Evolutionary conservation across 169 alveolate genomes (phyloP), one percentile per base, ranked within the genome.

Genomic region (Babesia sp.): DNA sequence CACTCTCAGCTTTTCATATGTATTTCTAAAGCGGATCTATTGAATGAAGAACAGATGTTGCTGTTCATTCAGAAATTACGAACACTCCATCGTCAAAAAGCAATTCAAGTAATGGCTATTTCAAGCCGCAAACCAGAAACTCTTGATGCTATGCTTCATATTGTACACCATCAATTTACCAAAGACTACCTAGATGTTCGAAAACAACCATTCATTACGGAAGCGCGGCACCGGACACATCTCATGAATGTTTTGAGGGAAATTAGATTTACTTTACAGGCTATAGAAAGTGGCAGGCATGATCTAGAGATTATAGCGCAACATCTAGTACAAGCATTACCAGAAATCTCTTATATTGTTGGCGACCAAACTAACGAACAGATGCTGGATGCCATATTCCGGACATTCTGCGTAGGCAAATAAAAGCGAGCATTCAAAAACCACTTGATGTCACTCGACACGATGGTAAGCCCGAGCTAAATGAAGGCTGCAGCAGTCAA

Each of bases 291-390:
- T 31, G 42, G 37, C 36, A 54, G 12, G 41, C 46, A 33, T 3
- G 78, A 79, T 55, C 66, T 79, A 44, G 87, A 79, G 34, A 70
- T 79, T 14, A 60, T 79, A 16, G 72, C 87, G n/a, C 83, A 79
- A 22, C 37, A 79, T 70, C 37, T 79, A 66, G 41, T 76, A 45
- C 78, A 68, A 29, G 73, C 76, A 7, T 33, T 60, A 20, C 22
- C 73, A 36, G 75, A 79, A 36, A 54, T 79, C 14, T 67, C 39
- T 2, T 69, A 51, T 44, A 81, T 81, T 11, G 51, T 68, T 5
- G 89, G 89, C 20, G 80, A 63, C 33, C 64, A 77, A 31, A 63
- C 85, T 7, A 56, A 81, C 69, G 89, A 81, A 34, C 42, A 71
- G 9, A 39, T 81, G 28, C 37, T 81, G 37, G 73, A 81, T 51